Conservation (phyloP, 140 eudicot genomes). For the Cichorium intybus region DNA sequence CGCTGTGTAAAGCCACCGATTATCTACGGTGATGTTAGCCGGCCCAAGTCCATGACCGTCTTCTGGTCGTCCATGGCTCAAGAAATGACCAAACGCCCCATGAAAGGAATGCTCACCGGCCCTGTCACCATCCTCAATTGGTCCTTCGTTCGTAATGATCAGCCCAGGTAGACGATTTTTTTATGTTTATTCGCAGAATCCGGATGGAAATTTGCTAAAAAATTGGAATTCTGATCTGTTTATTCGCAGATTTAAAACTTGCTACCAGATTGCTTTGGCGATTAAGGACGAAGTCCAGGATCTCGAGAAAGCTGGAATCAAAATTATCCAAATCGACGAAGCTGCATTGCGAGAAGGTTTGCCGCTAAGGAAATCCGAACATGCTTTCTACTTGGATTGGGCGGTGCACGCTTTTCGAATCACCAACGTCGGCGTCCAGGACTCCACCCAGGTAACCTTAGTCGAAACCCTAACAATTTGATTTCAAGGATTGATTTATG, state of each 20-base stretch:
- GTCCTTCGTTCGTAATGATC: slow-evolving; percentile 82
- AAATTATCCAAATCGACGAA: slow-evolving; percentile 86
- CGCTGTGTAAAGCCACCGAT: slow-evolving; percentile 80
- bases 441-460: slow-evolving; percentile 64
- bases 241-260: slow-evolving; percentile 55
- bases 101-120: slow-evolving; percentile 95
- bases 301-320: slow-evolving; percentile 88
- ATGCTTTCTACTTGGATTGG: slow-evolving; percentile 90
- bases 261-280: slow-evolving; percentile 69
- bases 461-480: background rate
- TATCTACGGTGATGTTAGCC: slow-evolving; percentile 85
- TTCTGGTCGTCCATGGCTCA: slow-evolving; percentile 91
- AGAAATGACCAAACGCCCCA: slow-evolving; percentile 77
- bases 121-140: slow-evolving; percentile 91
- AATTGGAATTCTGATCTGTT: background rate
- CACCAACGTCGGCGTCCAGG: slow-evolving; percentile 71
- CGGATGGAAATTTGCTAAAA: background rate
- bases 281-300: slow-evolving; percentile 81
- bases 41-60: slow-evolving; percentile 82
- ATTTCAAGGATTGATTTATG: background rate
- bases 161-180: slow-evolving; percentile 52
- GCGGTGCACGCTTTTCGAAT: slow-evolving; percentile 94
- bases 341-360: slow-evolving; percentile 97
- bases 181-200: background rate
- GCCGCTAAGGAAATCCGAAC: slow-evolving; percentile 88